Base-by-base conservation (phyloP, 2,329 filamentous ascomycete genomes). In the Monosporascus sp. region DNA sequence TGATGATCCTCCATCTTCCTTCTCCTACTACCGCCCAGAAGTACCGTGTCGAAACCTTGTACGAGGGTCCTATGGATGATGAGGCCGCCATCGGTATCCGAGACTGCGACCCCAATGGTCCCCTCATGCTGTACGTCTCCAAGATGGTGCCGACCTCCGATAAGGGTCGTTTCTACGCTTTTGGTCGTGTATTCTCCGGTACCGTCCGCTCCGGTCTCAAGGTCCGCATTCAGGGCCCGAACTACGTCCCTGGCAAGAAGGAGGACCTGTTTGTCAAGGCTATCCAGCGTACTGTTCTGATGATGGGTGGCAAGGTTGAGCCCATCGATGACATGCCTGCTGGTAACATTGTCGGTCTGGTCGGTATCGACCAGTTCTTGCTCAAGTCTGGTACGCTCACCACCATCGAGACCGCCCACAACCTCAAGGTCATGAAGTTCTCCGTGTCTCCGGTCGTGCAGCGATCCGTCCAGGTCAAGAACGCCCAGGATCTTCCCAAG, bases 341-440 rank as follows among this genome's bases (percentile, higher is more conserved):
- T 66, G 94, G 94, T 86, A 99, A 99, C 89, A 97, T 99, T 83
- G 88, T 97, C 70, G 94, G 94, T 85, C 85, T 99, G 70, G 94
- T 99, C 73, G 94, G 94, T 87, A 91, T 99, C 68, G 94, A 99
- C 76, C 94, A 99, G 86, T 99, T 97, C 90, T 84, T 99, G 84
- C 91, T 99, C 83, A 99, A 99, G 88, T 97, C 94, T 75, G 94
- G 94, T 88, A 99, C 94, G 71, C 89, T 99, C 69, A 96, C 92
- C 78, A 97, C 93, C 74, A 87, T 84, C 73, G 94, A 99, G 66
- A 95, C 91, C 63, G 93, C 94, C 74, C 94, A 99, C 88, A 99
- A 99, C 88, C 81, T 99, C 71, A 97, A 97, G 88, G 94, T 99
- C 80, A 99, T 99, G 94, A 97, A 97, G 85, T 99, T 99, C 89